phyloP scores from a whole-genome alignment of 2,329 filamentous ascomycete species.

The Hymenoscyphus fraxineus region DNA sequence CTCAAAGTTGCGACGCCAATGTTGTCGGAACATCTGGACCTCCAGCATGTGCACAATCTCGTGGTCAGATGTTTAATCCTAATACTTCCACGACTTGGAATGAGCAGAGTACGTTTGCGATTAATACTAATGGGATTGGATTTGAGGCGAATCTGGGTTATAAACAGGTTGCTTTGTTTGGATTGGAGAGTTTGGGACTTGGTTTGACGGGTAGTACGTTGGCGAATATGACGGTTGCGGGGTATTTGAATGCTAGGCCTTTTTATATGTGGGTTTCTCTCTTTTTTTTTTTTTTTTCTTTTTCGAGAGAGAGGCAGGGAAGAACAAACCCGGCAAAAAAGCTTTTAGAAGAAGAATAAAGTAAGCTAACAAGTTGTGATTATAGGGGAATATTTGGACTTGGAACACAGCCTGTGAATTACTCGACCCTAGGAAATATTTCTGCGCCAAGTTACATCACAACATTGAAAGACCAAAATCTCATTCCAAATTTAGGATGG shows the following conservation, averaged over 20 bases:
- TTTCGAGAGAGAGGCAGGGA: no score
- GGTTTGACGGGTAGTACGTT: conserved; percentile 7
- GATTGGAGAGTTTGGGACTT: conserved; percentile 14
- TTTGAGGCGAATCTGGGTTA: conserved; percentile 35
- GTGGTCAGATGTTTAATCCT: conserved; percentile 56
- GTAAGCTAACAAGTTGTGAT: neutral
- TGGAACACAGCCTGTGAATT: conserved; percentile 20
- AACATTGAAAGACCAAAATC: conserved; percentile 24
- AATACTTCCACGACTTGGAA: conserved; percentile 53
- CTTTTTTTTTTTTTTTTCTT: neutral
- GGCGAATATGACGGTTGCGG: conserved; percentile 15
- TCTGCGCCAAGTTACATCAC: conserved; percentile 2
- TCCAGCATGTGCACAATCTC: conserved; percentile 39
- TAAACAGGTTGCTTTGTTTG: conserved; percentile 21
- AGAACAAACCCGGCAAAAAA: neutral
- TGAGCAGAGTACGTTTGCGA: conserved; percentile 31
- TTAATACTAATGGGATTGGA: conserved; percentile 28
- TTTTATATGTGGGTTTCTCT: conserved; percentile 10
- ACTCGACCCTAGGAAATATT: conserved; percentile 15
- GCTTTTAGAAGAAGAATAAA: neutral
- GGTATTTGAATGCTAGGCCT: neutral
- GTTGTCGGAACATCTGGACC: conserved; percentile 28
- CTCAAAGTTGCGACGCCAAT: conserved; percentile 35
- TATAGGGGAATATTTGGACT: conserved; percentile 17
- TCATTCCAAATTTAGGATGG: conserved; percentile 38